Evolutionary conservation across 768 basidiomycete species (phyloP), one percentile per base, ranked within the genome.

Genomic region (Boletus tylopilopsis): DNA sequence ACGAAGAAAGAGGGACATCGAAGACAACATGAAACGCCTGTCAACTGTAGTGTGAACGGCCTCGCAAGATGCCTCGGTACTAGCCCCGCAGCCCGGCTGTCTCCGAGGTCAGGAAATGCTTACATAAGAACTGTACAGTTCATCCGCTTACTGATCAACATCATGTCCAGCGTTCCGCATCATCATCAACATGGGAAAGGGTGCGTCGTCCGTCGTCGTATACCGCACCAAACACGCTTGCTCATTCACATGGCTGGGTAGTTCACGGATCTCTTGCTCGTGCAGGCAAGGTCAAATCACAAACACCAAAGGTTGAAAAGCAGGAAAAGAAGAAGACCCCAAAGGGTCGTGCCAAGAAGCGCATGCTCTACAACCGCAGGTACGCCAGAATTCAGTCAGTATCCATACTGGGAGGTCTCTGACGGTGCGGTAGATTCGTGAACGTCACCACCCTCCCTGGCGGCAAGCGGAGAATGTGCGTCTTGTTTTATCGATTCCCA

Each of bases 241-340:
- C 38, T 33, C 37, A 45, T n/a, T 41, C 6, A 27, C 23, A 24
- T 43, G n/a, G 1, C 7, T 0, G 1, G 15, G 35, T 24, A 93
- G 94, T 95, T 77, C 94, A 97, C 88, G 94, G 94, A 72, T 97
- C 94, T 71, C 93, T 95, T 77, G 94, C 94, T 76, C 94, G 94
- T 80, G 94, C 94, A 71, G 94, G 94, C 73, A 97, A 98, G 84
- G 95, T 97, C 80, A 96, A 93, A 78, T 91, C 90, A 62, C 92
- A 94, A 76, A 90, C 87, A 66, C 94, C 94, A 66, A 97, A 97
- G 77, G 95, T 96, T 68, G 95, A 96, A 67, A 84, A 87, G 72
- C 92, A 95, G 78, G 95, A 97, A 79, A 97, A 96, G 87, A 94
- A 94, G 87, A 97, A 97, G 85, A 84, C 76, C 33, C 92, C 92